These are phyloP conservation scores for Pleochaeta shiraiana DNA, from an alignment of 2,329 filamentous ascomycete genomes.

Conservation along the genomic window DNA sequence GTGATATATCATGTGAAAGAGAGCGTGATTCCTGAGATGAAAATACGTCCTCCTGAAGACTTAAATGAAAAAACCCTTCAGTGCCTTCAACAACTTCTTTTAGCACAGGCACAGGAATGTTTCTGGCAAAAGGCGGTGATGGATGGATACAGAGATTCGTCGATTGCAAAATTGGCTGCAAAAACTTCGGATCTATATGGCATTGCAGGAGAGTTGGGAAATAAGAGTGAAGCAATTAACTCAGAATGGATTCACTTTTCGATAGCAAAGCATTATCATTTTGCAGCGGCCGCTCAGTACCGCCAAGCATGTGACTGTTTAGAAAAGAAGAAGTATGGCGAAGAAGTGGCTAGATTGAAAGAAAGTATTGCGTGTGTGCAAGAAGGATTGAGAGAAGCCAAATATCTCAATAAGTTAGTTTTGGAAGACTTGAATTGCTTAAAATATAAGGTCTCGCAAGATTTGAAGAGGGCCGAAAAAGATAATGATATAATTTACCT, in stretches of 20 bases:
- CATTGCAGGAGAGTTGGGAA: constrained; percentile 60
- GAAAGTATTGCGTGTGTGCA: constrained; percentile 68
- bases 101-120: constrained; percentile 90
- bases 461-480: constrained; percentile 78
- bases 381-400: constrained; percentile 67
- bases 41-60: constrained; percentile 71
- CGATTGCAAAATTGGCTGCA: constrained; percentile 77
- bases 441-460: constrained; percentile 64
- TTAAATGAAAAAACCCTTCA: constrained; percentile 83
- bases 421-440: constrained; percentile 63
- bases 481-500: constrained; percentile 96
- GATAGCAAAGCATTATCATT: constrained; percentile 92
- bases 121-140: constrained; percentile 97
- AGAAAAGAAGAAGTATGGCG: constrained; percentile 86
- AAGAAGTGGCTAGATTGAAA: constrained; percentile 70
- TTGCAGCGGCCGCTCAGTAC: constrained; percentile 87
- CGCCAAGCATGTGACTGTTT: constrained; percentile 75
- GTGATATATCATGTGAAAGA: constrained; percentile 60
- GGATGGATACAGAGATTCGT: constrained; percentile 78
- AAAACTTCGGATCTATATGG: constrained; percentile 84
- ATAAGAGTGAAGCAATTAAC: constrained; percentile 75
- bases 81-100: constrained; percentile 58
- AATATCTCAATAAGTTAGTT: constrained; percentile 63
- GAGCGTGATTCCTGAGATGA: constrained; percentile 59
- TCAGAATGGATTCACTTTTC: constrained; percentile 97